Conservation (phyloP, 257 asterid species). For the Cinchona pubescens region DNA sequence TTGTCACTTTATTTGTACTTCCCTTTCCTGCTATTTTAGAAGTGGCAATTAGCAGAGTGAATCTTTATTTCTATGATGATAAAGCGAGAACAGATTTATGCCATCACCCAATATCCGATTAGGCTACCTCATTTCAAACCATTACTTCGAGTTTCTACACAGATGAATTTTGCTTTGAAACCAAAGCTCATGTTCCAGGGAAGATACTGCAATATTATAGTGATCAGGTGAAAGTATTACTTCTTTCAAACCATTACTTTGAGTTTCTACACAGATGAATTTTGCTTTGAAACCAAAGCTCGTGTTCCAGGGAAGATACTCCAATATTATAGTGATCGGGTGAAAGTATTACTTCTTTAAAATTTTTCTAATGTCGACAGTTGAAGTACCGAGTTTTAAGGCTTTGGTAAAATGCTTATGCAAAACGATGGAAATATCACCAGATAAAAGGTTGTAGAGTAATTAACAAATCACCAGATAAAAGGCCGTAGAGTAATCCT, state of each 20-base stretch:
- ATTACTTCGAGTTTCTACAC: neutral
- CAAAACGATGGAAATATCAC: no score
- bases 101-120: neutral
- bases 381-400: neutral
- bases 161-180: neutral
- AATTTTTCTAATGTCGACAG: neutral
- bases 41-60: neutral
- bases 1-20: neutral
- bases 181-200: neutral
- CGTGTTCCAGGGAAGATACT: neutral
- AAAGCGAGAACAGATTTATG: neutral
- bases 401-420: no score
- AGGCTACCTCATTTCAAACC: neutral
- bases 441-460: no score
- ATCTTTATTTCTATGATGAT: neutral
- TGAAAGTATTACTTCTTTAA: neutral
- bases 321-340: neutral
- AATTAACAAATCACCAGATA: constrained; percentile 58
- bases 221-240: neutral
- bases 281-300: neutral
- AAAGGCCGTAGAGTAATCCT: constrained; percentile 61
- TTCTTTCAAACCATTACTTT: neutral
- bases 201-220: neutral
- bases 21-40: neutral
- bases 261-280: neutral